Conservation (phyloP, 441 rosid species). For the California macrophylla region DNA sequence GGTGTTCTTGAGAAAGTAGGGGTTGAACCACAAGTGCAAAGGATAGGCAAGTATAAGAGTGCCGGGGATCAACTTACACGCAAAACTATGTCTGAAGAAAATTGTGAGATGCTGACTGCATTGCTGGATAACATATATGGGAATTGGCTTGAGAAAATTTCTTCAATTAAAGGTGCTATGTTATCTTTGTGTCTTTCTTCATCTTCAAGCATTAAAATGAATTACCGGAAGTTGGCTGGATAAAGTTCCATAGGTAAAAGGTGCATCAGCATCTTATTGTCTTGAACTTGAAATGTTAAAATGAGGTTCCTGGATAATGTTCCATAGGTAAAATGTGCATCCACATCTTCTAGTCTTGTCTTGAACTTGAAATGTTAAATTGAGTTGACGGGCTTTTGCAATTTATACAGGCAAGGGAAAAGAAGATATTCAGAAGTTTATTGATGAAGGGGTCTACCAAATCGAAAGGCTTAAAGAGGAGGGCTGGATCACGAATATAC, state of each 20-base stretch:
- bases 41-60: conserved; percentile 93
- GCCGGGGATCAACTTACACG: conserved; percentile 88
- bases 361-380: not conserved
- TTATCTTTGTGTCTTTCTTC: conserved; percentile 11
- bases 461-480: conserved; percentile 80
- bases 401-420: conserved; percentile 55
- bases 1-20: conserved; percentile 87
- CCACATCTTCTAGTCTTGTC: not conserved
- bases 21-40: conserved; percentile 74
- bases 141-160: conserved; percentile 79
- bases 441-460: conserved; percentile 77
- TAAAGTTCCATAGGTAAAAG: not conserved
- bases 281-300: not conserved
- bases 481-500: conserved; percentile 67
- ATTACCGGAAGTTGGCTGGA: conserved; percentile 6
- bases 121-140: conserved; percentile 80
- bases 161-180: conserved; percentile 61
- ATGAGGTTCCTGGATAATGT: not conserved
- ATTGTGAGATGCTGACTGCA: conserved; percentile 83
- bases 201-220: conserved; percentile 17
- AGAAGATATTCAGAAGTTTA: conserved; percentile 73
- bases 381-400: conserved; percentile 21
- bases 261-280: not conserved
- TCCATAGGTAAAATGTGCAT: no score
- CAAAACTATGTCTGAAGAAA: conserved; percentile 77